Conservation (phyloP, 2,329 filamentous ascomycete species). For the Lecanosticta acicola region DNA sequence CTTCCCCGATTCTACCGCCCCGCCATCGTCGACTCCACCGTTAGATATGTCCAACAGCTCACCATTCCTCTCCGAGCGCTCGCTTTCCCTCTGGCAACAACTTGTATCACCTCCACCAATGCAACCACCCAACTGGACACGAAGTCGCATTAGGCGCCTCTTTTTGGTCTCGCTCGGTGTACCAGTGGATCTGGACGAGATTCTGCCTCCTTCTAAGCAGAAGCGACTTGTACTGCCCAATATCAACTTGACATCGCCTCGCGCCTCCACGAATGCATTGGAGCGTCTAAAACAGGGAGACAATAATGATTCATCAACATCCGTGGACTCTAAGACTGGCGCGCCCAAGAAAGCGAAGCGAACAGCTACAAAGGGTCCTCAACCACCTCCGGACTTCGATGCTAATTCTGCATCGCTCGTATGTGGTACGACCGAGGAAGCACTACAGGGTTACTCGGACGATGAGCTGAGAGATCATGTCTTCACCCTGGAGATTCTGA, state of each 20-base stretch:
- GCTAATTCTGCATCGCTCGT: slow-evolving; percentile 70
- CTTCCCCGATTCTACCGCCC: slow-evolving; percentile 50
- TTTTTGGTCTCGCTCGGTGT: slow-evolving; percentile 95
- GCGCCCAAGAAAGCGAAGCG: slow-evolving; percentile 20
- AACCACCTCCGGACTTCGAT: slow-evolving; percentile 70
- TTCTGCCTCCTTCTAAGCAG: slow-evolving; percentile 92
- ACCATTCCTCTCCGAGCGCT: slow-evolving; percentile 78
- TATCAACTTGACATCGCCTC: slow-evolving; percentile 45
- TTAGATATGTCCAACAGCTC: slow-evolving; percentile 36
- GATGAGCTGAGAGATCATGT: slow-evolving; percentile 70
- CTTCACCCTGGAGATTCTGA: slow-evolving; percentile 60
- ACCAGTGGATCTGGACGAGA: slow-evolving; percentile 93
- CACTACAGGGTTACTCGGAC: slow-evolving; percentile 71
- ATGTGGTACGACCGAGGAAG: slow-evolving; percentile 78
- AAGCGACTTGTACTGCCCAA: slow-evolving; percentile 95
- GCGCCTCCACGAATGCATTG: slow-evolving; percentile 26
- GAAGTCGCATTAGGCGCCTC: slow-evolving; percentile 85
- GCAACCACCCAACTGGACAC: slow-evolving; percentile 95
- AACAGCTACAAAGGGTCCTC: slow-evolving; percentile 51
- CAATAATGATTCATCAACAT: slow-evolving; percentile 29
- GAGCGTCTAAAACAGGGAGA: slow-evolving; percentile 35
- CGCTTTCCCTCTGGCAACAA: slow-evolving; percentile 90
- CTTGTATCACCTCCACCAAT: slow-evolving; percentile 90
- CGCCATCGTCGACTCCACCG: slow-evolving; percentile 22
- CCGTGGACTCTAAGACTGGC: slow-evolving; percentile 30